Base-by-base conservation (phyloP, 2,329 filamentous ascomycete species). In the Orbilia javanica region DNA sequence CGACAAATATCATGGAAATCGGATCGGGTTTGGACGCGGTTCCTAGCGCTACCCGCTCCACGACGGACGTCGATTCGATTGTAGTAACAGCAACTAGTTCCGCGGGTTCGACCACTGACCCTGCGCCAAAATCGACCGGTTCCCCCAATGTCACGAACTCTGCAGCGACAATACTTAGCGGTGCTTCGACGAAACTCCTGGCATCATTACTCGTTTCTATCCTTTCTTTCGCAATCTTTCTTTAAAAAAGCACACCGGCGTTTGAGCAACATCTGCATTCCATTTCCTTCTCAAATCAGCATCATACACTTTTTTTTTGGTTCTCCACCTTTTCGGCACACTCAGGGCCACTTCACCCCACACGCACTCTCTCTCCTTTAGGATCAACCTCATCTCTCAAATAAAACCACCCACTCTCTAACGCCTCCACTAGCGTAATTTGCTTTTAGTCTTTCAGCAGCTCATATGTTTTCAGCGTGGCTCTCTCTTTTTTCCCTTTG, bases 1-100 rank as follows among this genome's bases (percentile, higher is more conserved):
- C 81, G 15, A 85, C 85, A 4, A 86, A 86, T 60, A 83, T 91
- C 15, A 80, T 86, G 39, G 89, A 91, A 84, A 90, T 91, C 71
- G 84, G 84, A 22, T 84, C 84, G 10, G 88, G 88, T 5, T 83
- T 83, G 11, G 81, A 83, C 18, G 81, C 86, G 0, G 86, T 91
- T 3, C 90, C 90, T 10, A 86, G 85, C n/a, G 88, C 89, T 1
- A 87, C 85, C 0, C 82, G 82, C 11, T 88, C 89, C 0, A 79
- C 83, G 1, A 79, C 83, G 1, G 86, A 87, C 55, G 83, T 88
- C 0, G 87, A 88, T 0, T 81, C 84, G 0, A 62, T 79, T 7
- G 52, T 62, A 13, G 67, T 79, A 22, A 81, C 81, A 3, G 81
- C 72, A 8, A 80, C 74, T 4, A 52, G 22, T 31, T 2, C 50